These are phyloP conservation scores for Zea luxurians DNA, from an alignment of 176 grass and related monocot species.

Conservation along the genomic window DNA sequence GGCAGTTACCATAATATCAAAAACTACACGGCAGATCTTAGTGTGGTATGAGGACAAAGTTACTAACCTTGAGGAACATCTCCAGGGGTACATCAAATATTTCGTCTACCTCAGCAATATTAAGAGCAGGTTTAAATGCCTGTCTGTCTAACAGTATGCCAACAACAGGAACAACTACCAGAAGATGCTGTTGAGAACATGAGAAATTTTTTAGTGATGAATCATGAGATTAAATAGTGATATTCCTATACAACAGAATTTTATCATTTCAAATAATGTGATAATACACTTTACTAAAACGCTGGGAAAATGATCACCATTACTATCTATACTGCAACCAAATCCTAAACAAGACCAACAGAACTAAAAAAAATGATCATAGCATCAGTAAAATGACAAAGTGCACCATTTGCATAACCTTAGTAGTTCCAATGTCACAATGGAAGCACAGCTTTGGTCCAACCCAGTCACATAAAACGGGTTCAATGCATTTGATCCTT, in stretches of 20 bases:
- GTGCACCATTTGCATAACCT: background rate
- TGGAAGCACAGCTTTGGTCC: background rate
- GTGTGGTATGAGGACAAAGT: conserved; percentile 16
- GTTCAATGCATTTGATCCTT: too few species aligned
- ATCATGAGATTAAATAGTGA: background rate
- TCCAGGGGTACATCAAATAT: conserved; percentile 67
- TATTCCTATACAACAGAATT: background rate
- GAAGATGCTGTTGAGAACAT: conserved; percentile 58
- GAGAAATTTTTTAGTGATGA: conserved; percentile 12
- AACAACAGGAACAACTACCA: conserved; percentile 65
- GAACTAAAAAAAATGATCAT: background rate
- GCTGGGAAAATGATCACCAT: background rate
- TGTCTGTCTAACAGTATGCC: conserved; percentile 55
- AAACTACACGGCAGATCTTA: background rate
- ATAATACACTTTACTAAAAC: background rate
- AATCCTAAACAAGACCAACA: background rate
- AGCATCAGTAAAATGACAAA: background rate
- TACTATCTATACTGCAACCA: background rate
- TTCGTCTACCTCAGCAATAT: conserved; percentile 55
- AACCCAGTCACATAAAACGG: background rate
- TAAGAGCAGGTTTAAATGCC: conserved; percentile 51
- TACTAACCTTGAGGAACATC: conserved; percentile 82
- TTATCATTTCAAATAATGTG: background rate
- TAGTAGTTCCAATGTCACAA: background rate
- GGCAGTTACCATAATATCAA: background rate